Evolutionary conservation across 768 basidiomycete genomes (phyloP), one percentile per base, ranked within the genome.

Genomic region (Tephrocybe rancida): DNA sequence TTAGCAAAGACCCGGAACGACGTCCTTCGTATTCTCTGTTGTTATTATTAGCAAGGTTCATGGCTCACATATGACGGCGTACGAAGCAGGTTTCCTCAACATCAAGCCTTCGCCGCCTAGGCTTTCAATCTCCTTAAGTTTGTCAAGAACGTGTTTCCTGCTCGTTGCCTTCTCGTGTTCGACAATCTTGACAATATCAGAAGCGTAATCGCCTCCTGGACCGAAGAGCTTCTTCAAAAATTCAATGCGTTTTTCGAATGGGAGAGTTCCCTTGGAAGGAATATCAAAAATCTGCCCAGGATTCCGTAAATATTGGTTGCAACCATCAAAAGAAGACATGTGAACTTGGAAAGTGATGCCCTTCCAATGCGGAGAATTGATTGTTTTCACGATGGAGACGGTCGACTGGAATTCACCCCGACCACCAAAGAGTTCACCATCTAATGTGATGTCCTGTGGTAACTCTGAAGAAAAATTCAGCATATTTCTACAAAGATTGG

Each of bases 101-200:
- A 85, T 85, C 16, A 85, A 56, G 1, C 83, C 83, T 62, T 85
- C 83, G 1, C 83, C 83, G 11, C 83, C 83, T 11, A 81, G 58
- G 5, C 61, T 64, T 61, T 85, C 82, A 9, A 85, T 64, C 60
- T 80, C 79, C 60, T 81, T 79, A 50, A 85, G 71, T 58, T 75
- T 77, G 46, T 80, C 73, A 1, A 83, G 68, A 1, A 85, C 81
- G 57, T 85, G 83, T 19, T 79, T 64, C n/a, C 74, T 71, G 58
- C 63, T 66, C 55, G 63, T 72, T 8, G 75, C 81, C 37, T 69
- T 50, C 52, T 72, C 73, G 19, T 85, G 83, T 48, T 76, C 70
- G 11, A 85, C 79, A 19, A 85, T 68, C 1, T 63, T 61, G 30
- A 84, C 72, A 42, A 80, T 70, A 11, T 76, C 69, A 8, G 65